phyloP scores from a whole-genome alignment of 163 green algal genomes.

The Coccomyxa subellipsoidea region DNA sequence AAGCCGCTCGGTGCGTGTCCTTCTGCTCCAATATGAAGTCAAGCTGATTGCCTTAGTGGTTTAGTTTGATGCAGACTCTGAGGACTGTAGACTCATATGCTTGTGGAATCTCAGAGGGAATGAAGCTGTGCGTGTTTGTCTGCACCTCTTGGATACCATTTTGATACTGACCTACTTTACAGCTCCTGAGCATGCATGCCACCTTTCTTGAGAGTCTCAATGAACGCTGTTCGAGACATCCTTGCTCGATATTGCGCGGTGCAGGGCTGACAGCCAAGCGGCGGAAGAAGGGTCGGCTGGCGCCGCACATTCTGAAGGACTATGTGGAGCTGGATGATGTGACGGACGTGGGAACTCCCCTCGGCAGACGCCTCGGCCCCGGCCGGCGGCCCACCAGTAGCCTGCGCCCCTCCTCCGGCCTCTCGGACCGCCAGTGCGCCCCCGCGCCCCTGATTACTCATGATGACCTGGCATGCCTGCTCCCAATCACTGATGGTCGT shows the following conservation, averaged over 20 bases:
- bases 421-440: background rate
- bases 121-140: too few species aligned
- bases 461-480: background rate
- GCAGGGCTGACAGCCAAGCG: constrained; percentile 5
- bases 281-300: constrained; percentile 4
- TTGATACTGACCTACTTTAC: background rate
- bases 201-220: too few species aligned
- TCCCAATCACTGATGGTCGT: background rate
- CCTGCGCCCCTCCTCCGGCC: background rate
- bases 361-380: background rate
- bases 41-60: too few species aligned
- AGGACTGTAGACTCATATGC: background rate
- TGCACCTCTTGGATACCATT: too few species aligned
- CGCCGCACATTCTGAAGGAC: constrained; percentile 1
- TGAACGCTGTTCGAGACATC: too few species aligned
- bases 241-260: too few species aligned
- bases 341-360: background rate
- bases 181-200: background rate
- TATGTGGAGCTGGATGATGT: constrained; percentile 1
- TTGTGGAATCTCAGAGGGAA: too few species aligned
- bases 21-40: background rate
- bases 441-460: background rate
- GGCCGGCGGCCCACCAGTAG: background rate
- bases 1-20: background rate
- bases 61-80: too few species aligned